Percentiles rank a stretch among this genome's conserved stretches.
These are phyloP conservation scores for Pinus tabuliformis DNA, from an alignment of 75 land plant genomes.

Conservation along the genomic window DNA sequence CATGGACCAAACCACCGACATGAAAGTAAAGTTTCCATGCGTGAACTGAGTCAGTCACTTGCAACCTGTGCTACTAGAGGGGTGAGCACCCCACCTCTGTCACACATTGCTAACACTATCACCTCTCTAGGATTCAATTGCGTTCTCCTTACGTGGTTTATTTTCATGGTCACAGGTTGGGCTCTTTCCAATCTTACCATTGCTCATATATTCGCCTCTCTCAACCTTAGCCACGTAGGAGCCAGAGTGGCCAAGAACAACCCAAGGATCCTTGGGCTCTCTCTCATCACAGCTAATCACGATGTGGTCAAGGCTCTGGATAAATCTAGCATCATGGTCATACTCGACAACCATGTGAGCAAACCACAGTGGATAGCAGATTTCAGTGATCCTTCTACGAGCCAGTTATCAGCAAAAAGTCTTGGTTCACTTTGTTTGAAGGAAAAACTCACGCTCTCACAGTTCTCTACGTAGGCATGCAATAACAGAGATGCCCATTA, in stretches of 20 bases:
- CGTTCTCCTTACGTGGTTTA: slow-evolving; percentile 57
- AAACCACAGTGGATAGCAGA: slow-evolving; percentile 22
- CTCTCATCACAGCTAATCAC: slow-evolving; percentile 14
- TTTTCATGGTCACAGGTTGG: slow-evolving; percentile 16
- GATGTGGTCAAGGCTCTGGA: slow-evolving; percentile 19
- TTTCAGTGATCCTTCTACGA: no score
- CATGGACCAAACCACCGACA: no score
- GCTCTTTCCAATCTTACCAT: slow-evolving; percentile 16
- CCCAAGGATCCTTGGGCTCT: no score
- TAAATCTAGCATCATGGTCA: slow-evolving; percentile 16
- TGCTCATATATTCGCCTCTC: background rate
- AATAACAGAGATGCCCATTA: no score
- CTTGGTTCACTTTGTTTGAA: no score
- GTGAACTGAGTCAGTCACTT: no score
- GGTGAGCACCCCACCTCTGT: slow-evolving; percentile 21
- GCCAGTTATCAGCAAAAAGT: no score
- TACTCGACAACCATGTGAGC: slow-evolving; percentile 4
- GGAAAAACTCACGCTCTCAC: no score
- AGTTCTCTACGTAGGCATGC: no score
- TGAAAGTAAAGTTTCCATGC: no score
- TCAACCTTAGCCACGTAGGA: slow-evolving; percentile 4
- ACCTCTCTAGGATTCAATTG: slow-evolving; percentile 52
- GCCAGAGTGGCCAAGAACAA: slow-evolving; percentile 11
- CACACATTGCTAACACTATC: slow-evolving; percentile 7
- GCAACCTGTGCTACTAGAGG: no score